A percentile compares a stretch with the other conserved stretches of the same genome.
These are phyloP conservation scores for Auriscalpium vulgare DNA, from an alignment of 768 basidiomycete genomes.

Conservation along the genomic window DNA sequence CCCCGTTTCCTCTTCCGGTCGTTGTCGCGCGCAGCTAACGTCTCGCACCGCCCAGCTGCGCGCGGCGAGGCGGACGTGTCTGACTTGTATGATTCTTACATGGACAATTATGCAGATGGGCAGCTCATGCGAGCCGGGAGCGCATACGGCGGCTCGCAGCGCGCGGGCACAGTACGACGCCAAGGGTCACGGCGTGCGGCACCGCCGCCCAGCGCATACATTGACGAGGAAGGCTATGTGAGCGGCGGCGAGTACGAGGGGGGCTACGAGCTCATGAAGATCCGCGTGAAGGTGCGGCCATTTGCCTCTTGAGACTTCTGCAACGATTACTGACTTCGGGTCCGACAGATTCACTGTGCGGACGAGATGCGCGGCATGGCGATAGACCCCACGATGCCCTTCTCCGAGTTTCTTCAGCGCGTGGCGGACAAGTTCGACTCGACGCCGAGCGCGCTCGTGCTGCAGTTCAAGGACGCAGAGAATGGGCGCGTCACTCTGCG, in stretches of 20 bases:
- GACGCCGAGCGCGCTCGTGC: constrained; percentile 38
- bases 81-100: constrained; percentile 56
- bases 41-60: too few species aligned
- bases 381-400: constrained; percentile 55
- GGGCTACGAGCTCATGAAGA: constrained; percentile 59
- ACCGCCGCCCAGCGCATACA: constrained; percentile 37
- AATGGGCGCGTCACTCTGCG: constrained; percentile 74
- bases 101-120: constrained; percentile 30
- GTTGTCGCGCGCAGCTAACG: too few species aligned
- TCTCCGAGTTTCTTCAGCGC: constrained; percentile 67
- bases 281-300: constrained; percentile 70
- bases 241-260: constrained; percentile 51
- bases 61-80: too few species aligned
- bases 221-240: constrained; percentile 73
- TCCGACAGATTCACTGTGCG: constrained; percentile 63
- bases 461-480: constrained; percentile 89
- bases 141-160: constrained; percentile 39
- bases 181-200: constrained; percentile 31
- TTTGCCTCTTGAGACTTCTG: not conserved
- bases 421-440: constrained; percentile 70
- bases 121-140: constrained; percentile 30
- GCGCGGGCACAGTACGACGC: constrained; percentile 40
- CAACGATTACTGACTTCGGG: not conserved
- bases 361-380: constrained; percentile 85
- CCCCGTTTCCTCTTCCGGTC: too few species aligned